phyloP scores from a whole-genome alignment of 2,329 filamentous ascomycete genomes.

The Fusarium sambucinum region DNA sequence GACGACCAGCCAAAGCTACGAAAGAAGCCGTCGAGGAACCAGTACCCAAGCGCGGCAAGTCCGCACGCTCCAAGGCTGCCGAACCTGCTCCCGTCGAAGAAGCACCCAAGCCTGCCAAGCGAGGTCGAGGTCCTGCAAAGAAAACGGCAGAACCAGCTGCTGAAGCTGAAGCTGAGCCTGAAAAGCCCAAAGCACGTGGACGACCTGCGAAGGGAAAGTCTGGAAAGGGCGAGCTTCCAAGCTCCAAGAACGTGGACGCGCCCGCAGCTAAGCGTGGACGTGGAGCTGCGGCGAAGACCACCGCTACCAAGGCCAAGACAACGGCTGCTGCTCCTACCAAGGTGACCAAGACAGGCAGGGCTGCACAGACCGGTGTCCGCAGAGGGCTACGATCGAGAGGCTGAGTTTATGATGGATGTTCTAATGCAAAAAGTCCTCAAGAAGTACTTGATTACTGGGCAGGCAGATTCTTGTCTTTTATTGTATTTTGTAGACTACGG shows the following conservation, averaged over 20 bases:
- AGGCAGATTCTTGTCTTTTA: slow-evolving; percentile 3
- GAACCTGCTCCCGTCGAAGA: slow-evolving; percentile 11
- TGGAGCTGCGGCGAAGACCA: slow-evolving; percentile 14
- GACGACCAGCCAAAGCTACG: slow-evolving; percentile 28
- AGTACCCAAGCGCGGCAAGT: slow-evolving; percentile 25
- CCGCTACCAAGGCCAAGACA: slow-evolving; percentile 7
- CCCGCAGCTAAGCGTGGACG: slow-evolving; percentile 30
- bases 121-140: slow-evolving; percentile 31
- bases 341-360: slow-evolving; percentile 38
- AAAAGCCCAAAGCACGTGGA: slow-evolving; percentile 37
- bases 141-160: background rate
- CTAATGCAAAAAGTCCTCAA: background rate
- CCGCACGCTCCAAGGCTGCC: slow-evolving; percentile 22
- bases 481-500: slow-evolving; percentile 2
- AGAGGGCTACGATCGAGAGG: slow-evolving; percentile 39
- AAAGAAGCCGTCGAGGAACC: slow-evolving; percentile 17
- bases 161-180: slow-evolving; percentile 2
- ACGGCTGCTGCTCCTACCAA: slow-evolving; percentile 33
- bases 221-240: slow-evolving; percentile 44
- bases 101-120: slow-evolving; percentile 16
- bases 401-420: slow-evolving; percentile 10
- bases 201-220: slow-evolving; percentile 39
- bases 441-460: background rate
- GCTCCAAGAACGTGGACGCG: slow-evolving; percentile 22
- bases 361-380: slow-evolving; percentile 32